A percentile compares a stretch with the other conserved stretches of the same genome.
phyloP scores from a whole-genome alignment of 441 rosid genomes.

The Eruca vesicaria region DNA sequence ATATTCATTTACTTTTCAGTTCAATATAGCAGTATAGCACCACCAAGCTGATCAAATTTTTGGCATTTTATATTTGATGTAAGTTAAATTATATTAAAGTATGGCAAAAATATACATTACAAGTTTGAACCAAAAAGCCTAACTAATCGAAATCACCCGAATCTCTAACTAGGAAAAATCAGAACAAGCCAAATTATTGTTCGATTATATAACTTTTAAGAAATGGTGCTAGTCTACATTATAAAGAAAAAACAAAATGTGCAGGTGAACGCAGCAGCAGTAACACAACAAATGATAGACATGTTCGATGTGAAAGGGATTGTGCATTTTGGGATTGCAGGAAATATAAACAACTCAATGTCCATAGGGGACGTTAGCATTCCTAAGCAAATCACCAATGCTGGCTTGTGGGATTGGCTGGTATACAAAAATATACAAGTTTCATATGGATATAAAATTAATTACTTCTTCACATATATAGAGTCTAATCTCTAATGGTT shows the following conservation, averaged over 20 bases:
- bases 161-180: no score
- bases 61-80: no score
- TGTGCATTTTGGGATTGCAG: slow-evolving; percentile 60
- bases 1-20: no score
- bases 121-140: no score
- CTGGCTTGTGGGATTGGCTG: slow-evolving; percentile 60
- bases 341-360: slow-evolving; percentile 48
- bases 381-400: slow-evolving; percentile 46
- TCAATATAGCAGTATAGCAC: no score
- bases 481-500: neutral
- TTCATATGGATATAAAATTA: neutral
- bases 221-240: neutral
- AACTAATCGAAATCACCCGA: no score
- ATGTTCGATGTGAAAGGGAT: slow-evolving; percentile 42
- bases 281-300: slow-evolving; percentile 54
- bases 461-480: neutral
- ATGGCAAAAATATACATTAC: no score
- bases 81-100: no score
- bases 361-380: slow-evolving; percentile 59
- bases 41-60: no score
- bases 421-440: slow-evolving; percentile 7
- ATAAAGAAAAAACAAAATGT: neutral
- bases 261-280: slow-evolving; percentile 55
- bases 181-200: no score
- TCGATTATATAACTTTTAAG: no score